A percentile compares a stretch with the other conserved stretches of the same genome.
Evolutionary conservation across 208 protist species (phyloP).

Genomic region (Leishmania tropica): DNA sequence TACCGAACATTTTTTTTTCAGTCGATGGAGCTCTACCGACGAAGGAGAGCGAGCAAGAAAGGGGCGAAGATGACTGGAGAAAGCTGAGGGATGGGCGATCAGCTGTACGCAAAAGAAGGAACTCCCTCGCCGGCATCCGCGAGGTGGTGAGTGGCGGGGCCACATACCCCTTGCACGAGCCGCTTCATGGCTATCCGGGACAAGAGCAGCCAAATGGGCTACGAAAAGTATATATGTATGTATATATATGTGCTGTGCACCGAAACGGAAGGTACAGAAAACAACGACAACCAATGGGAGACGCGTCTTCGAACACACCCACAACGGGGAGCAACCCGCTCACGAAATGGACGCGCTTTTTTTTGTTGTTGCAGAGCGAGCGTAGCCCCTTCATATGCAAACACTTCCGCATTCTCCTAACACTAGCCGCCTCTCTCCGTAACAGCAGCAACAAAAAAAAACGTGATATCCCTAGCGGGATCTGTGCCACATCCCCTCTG

Average conservation of each 20-base stretch:
- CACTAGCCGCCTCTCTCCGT: no score
- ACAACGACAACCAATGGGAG: no score
- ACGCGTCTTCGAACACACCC: no score
- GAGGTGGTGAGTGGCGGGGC: background rate
- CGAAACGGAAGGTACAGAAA: no score
- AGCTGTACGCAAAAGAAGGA: background rate
- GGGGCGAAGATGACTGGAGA: background rate
- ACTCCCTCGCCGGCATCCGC: background rate
- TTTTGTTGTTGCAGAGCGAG: no score
- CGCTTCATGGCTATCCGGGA: background rate
- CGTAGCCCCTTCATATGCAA: no score
- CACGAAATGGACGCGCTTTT: no score
- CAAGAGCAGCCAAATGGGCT: background rate
- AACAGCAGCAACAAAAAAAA: background rate
- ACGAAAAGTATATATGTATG: no score
- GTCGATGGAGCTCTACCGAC: background rate
- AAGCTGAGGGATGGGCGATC: background rate
- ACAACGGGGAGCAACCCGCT: no score
- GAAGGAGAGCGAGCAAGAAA: background rate
- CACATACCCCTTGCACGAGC: background rate
- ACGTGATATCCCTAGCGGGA: background rate
- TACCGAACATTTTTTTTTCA: background rate
- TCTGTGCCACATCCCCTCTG: background rate
- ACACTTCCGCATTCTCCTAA: no score
- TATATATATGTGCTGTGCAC: no score